These are phyloP conservation scores for Alternaria sp. DNA, from an alignment of 2,329 filamentous ascomycete species.

Conservation along the genomic window DNA sequence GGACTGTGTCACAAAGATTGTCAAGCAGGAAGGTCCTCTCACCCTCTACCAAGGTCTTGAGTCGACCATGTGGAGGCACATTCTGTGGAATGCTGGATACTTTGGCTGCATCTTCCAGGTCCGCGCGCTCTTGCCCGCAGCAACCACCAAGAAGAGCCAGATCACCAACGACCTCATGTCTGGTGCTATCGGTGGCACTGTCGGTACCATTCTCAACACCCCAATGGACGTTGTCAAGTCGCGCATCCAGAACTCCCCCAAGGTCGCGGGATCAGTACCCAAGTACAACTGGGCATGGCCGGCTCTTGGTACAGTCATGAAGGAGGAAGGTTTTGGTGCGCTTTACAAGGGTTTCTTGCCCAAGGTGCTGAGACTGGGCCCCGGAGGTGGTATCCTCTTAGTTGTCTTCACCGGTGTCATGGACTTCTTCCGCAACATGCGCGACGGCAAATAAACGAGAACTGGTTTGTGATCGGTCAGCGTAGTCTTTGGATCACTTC, in stretches of 20 bases:
- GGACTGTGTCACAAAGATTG: conserved; percentile 82
- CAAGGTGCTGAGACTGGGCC: conserved; percentile 84
- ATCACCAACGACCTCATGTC: conserved; percentile 89
- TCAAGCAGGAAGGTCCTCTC: conserved; percentile 82
- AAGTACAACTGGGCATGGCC: conserved; percentile 99
- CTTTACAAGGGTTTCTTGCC: conserved; percentile 98
- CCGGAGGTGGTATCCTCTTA: conserved; percentile 77
- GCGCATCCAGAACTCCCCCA: conserved; percentile 92
- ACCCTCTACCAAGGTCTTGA: conserved; percentile 97
- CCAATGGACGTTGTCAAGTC: conserved; percentile 98
- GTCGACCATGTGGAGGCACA: conserved; percentile 95
- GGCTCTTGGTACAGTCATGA: conserved; percentile 83
- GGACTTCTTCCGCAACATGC: conserved; percentile 87
- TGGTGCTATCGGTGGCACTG: conserved; percentile 86
- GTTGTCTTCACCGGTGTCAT: conserved; percentile 89
- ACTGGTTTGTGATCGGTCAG: not conserved
- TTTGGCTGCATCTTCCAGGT: conserved; percentile 99
- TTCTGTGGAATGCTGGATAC: conserved; percentile 93
- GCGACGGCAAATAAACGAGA: conserved; percentile 48
- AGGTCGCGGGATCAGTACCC: conserved; percentile 78
- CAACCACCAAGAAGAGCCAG: conserved; percentile 81
- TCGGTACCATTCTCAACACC: conserved; percentile 92
- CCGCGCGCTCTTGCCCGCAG: conserved; percentile 80
- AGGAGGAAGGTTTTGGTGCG: conserved; percentile 90
- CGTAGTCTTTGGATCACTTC: not conserved